A percentile compares a stretch with the other conserved stretches of the same genome.
phyloP scores from a whole-genome alignment of 2,329 filamentous ascomycete species.

The Fusarium oligoseptatum region DNA sequence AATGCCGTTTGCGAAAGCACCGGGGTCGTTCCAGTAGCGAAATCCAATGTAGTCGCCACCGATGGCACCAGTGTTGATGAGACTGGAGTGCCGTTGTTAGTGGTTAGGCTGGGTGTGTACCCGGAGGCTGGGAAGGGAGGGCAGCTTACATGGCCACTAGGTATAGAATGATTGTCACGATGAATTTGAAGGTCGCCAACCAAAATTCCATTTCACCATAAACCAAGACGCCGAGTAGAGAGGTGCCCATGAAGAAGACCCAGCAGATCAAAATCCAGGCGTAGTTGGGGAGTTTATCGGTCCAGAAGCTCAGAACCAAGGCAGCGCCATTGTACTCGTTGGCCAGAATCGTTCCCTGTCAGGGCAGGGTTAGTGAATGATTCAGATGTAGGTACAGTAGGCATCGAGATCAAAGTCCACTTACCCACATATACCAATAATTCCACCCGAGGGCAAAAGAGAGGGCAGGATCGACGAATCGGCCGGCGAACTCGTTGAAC shows the following conservation, averaged over 20 bases:
- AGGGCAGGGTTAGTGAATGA: background rate
- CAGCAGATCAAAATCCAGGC: constrained; percentile 67
- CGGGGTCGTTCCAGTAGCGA: constrained; percentile 59
- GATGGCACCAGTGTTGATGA: constrained; percentile 60
- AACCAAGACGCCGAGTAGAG: constrained; percentile 57
- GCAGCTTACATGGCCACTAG: background rate
- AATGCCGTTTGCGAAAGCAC: constrained; percentile 24
- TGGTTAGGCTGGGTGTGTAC: background rate
- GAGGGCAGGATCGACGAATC: constrained; percentile 82
- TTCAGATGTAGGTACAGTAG: background rate
- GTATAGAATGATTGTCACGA: constrained; percentile 58
- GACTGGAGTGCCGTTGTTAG: background rate
- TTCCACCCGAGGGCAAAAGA: constrained; percentile 82
- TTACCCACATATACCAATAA: background rate
- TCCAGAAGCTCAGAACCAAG: background rate
- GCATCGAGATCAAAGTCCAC: background rate
- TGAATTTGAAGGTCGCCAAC: constrained; percentile 61
- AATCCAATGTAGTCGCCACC: constrained; percentile 59
- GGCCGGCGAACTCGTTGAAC: constrained; percentile 82
- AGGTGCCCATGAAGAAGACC: constrained; percentile 52
- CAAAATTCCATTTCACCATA: constrained; percentile 68
- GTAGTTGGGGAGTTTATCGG: background rate
- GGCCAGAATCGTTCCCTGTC: background rate
- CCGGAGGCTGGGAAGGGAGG: background rate
- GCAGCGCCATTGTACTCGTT: constrained; percentile 68